These are phyloP conservation scores for Rhizopogon vulgaris DNA, from an alignment of 768 basidiomycete species.

Conservation along the genomic window DNA sequence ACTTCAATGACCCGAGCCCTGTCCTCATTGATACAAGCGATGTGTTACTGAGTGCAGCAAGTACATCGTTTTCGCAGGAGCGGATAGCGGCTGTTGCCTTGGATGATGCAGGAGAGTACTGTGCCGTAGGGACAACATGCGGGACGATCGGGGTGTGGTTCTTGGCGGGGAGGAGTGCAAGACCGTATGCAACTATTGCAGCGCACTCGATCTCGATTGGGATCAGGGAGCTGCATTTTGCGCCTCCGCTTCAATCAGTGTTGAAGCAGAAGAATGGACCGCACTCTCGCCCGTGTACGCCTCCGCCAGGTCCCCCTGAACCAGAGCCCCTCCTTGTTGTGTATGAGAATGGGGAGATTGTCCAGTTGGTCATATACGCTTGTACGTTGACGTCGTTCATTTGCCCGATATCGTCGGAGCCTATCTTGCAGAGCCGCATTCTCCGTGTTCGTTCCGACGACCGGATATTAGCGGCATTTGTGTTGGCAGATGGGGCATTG, in stretches of 20 bases:
- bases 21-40: constrained; percentile 46
- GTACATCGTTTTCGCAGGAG: constrained; percentile 40
- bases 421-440: constrained; percentile 44
- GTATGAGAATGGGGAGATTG: constrained; percentile 55
- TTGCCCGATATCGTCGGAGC: constrained; percentile 38
- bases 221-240: constrained; percentile 51
- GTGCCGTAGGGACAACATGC: constrained; percentile 66
- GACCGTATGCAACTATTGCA: constrained; percentile 35
- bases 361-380: constrained; percentile 40
- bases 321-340: constrained; percentile 35
- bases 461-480: constrained; percentile 49
- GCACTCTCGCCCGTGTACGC: constrained; percentile 8
- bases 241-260: constrained; percentile 4
- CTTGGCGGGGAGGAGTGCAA: constrained; percentile 35
- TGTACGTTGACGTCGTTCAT: constrained; percentile 23
- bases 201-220: constrained; percentile 39
- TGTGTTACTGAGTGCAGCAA: constrained; percentile 43
- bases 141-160: constrained; percentile 63
- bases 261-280: constrained; percentile 14
- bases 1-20: constrained; percentile 35
- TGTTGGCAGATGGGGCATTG: constrained; percentile 58
- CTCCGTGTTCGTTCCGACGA: constrained; percentile 43
- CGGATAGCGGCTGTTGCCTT: constrained; percentile 59
- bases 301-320: constrained; percentile 5
- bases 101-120: constrained; percentile 51